A percentile compares a stretch with the other conserved stretches of the same genome.
Evolutionary conservation across 805 yeast genomes (phyloP).

Genomic region (Kazachstania martiniae): DNA sequence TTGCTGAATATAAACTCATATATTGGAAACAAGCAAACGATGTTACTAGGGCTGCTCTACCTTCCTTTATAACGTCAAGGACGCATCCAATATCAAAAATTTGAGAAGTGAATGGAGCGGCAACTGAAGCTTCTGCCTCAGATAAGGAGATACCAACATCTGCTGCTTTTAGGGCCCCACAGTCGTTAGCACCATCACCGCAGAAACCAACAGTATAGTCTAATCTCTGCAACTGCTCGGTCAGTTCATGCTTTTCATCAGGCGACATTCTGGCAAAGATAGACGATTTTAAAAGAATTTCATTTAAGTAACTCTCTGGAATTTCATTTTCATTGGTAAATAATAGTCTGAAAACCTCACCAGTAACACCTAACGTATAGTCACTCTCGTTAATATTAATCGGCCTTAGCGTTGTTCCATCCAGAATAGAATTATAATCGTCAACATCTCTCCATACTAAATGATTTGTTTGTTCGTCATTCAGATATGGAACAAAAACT

Average conservation of each 20-base stretch:
- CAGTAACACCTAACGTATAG: slow-evolving; percentile 77
- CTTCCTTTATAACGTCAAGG: slow-evolving; percentile 82
- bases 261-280: slow-evolving; percentile 98
- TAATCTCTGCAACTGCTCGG: slow-evolving; percentile 68
- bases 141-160: slow-evolving; percentile 93
- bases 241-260: slow-evolving; percentile 94
- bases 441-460: slow-evolving; percentile 63
- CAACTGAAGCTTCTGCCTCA: slow-evolving; percentile 97
- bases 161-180: slow-evolving; percentile 96
- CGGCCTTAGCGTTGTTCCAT: slow-evolving; percentile 52
- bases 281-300: slow-evolving; percentile 58
- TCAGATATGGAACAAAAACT: slow-evolving; percentile 55
- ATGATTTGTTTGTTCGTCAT: slow-evolving; percentile 25
- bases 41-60: slow-evolving; percentile 89
- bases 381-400: slow-evolving; percentile 25
- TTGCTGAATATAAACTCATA: slow-evolving; percentile 95
- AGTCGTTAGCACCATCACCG: slow-evolving; percentile 99
- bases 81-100: slow-evolving; percentile 89
- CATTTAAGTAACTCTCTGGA: slow-evolving; percentile 35
- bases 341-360: slow-evolving; percentile 77
- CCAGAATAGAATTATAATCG: slow-evolving; percentile 44
- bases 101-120: slow-evolving; percentile 94
- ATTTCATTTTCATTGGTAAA: slow-evolving; percentile 33
- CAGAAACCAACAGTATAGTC: slow-evolving; percentile 95
- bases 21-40: slow-evolving; percentile 95